Conservation (phyloP, 768 basidiomycete species). For the Auricularia cornea region DNA sequence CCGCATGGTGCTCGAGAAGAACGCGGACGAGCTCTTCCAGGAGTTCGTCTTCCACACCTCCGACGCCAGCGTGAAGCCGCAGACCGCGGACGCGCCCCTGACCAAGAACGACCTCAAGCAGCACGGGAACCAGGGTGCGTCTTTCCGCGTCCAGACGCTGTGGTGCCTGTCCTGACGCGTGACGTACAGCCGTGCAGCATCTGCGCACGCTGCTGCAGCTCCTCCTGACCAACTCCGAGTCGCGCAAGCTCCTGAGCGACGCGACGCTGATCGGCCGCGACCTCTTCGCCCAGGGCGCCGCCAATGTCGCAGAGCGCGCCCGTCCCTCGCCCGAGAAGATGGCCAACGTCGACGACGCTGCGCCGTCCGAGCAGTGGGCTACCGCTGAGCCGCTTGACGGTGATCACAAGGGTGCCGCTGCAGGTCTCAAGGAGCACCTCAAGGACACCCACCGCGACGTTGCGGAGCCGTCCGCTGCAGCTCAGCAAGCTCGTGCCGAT, state of each 20-base stretch:
- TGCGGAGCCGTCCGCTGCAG: background rate
- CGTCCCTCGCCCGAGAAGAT: conserved; percentile 60
- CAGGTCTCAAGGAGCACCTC: background rate
- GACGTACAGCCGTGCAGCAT: conserved; percentile 66
- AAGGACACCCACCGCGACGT: background rate
- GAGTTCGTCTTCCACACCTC: conserved; percentile 80
- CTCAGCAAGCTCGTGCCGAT: background rate
- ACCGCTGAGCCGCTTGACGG: conserved; percentile 16
- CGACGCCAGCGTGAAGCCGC: conserved; percentile 38
- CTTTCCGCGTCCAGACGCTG: background rate
- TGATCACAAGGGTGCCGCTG: background rate
- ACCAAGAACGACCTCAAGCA: conserved; percentile 43
- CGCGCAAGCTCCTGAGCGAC: conserved; percentile 80
- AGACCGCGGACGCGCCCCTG: conserved; percentile 36
- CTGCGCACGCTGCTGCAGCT: conserved; percentile 82
- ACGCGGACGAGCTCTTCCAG: conserved; percentile 85
- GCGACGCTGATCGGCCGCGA: conserved; percentile 74
- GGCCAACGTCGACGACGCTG: conserved; percentile 58
- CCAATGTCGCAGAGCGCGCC: conserved; percentile 59
- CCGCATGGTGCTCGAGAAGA: conserved; percentile 72
- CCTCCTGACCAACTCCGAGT: conserved; percentile 87
- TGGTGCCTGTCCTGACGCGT: background rate
- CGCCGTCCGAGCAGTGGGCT: conserved; percentile 58
- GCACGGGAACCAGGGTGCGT: conserved; percentile 57
- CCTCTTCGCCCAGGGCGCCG: conserved; percentile 64